A percentile compares a stretch with the other conserved stretches of the same genome.
phyloP scores from a whole-genome alignment of 2,329 filamentous ascomycete species.

The Aspergillus brunneoviolaceus region DNA sequence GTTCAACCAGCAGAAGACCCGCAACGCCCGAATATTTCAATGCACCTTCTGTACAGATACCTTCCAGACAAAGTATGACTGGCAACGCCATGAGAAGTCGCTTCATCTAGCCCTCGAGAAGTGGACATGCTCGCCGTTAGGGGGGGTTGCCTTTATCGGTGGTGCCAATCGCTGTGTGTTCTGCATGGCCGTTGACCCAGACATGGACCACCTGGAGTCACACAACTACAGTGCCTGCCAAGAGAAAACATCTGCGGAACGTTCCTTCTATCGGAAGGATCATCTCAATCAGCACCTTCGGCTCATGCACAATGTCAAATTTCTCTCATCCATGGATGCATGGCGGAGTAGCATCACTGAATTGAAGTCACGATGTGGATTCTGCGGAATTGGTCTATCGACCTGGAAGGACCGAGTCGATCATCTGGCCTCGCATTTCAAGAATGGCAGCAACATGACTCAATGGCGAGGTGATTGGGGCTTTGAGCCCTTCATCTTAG shows the following conservation, averaged over 20 bases:
- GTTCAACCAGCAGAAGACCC: constrained; percentile 42
- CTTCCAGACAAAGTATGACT: constrained; percentile 59
- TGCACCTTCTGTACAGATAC: constrained; percentile 60
- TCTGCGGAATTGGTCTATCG: constrained; percentile 41
- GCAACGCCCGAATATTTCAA: constrained; percentile 52
- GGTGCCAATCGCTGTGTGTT: constrained; percentile 59
- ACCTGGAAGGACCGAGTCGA: constrained; percentile 45
- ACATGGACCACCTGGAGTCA: constrained; percentile 56
- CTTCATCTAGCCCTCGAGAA: constrained; percentile 57
- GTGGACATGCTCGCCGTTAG: constrained; percentile 61
- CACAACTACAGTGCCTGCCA: constrained; percentile 61
- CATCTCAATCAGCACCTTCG: constrained; percentile 62
- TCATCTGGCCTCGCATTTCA: constrained; percentile 43
- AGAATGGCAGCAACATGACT: constrained; percentile 38
- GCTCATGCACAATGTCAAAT: constrained; percentile 59
- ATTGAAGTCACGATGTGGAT: constrained; percentile 52
- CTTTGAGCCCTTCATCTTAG: constrained; percentile 38
- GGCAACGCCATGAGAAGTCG: constrained; percentile 60
- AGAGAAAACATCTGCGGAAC: constrained; percentile 59
- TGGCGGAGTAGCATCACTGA: constrained; percentile 59
- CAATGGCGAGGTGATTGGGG: constrained; percentile 43
- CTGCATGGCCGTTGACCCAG: constrained; percentile 56
- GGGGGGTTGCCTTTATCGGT: constrained; percentile 52
- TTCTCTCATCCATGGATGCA: constrained; percentile 55
- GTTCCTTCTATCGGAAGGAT: constrained; percentile 64